Evolutionary conservation across 75 land plant species (phyloP).

Genomic region (Larix kaempferi): DNA sequence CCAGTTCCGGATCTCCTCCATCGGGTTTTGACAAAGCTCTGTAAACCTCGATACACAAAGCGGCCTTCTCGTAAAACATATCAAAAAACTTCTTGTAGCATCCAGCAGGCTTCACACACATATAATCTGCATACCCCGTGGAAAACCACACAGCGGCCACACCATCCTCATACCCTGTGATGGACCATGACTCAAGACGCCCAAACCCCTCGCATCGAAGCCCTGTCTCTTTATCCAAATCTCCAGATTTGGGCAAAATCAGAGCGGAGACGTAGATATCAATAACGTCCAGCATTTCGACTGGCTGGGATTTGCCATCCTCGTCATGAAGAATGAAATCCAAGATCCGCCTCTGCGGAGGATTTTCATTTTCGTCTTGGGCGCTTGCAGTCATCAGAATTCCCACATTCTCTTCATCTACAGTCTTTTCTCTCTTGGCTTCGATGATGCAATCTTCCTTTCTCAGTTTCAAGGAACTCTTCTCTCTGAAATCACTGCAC

Average conservation of each 20-base stretch:
- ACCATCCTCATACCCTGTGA: slow-evolving; percentile 88
- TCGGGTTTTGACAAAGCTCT: slow-evolving; percentile 52
- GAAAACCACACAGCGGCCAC: slow-evolving; percentile 57
- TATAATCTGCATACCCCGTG: slow-evolving; percentile 72
- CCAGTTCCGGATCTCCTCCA: slow-evolving; percentile 73
- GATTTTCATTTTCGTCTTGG: not conserved
- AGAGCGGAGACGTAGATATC: slow-evolving; percentile 67
- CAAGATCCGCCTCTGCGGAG: slow-evolving; percentile 34
- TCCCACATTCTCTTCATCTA: slow-evolving; percentile 52
- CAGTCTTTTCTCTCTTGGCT: slow-evolving; percentile 29
- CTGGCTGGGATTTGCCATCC: slow-evolving; percentile 49
- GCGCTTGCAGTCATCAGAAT: slow-evolving; percentile 37
- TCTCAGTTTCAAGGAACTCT: slow-evolving; percentile 22
- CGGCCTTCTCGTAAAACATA: slow-evolving; percentile 61
- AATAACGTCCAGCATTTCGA: slow-evolving; percentile 69
- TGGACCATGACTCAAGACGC: slow-evolving; percentile 69
- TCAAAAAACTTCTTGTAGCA: slow-evolving; percentile 69
- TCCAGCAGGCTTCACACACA: slow-evolving; percentile 67
- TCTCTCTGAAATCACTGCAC: slow-evolving; percentile 57
- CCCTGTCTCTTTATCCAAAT: slow-evolving; percentile 47
- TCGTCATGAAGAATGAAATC: slow-evolving; percentile 79
- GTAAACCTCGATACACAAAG: slow-evolving; percentile 70
- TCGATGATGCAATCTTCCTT: slow-evolving; percentile 34
- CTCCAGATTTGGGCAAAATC: slow-evolving; percentile 47
- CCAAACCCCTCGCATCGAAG: slow-evolving; percentile 84